These are phyloP conservation scores for Laetiporus sulphureus DNA, from an alignment of 1,284 basidiomycete species.

Conservation along the genomic window DNA sequence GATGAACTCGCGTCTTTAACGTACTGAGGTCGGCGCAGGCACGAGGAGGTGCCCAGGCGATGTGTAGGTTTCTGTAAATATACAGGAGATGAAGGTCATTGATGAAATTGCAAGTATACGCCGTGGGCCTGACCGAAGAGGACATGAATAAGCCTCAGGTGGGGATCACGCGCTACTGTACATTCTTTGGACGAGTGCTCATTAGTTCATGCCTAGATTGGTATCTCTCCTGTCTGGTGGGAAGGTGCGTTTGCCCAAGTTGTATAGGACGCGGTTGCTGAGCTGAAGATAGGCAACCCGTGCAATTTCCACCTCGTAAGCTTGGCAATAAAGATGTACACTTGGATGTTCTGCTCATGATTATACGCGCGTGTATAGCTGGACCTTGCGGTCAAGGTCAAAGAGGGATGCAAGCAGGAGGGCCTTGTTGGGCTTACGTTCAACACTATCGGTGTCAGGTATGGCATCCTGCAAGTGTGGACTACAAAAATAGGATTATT, in stretches of 20 bases:
- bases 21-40: constrained; percentile 35
- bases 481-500: no score
- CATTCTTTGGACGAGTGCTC: no score
- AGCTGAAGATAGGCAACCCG: constrained; percentile 55
- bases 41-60: constrained; percentile 73
- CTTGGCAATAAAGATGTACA: background rate
- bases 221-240: constrained; percentile 84
- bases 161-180: no score
- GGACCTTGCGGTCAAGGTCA: constrained; percentile 68
- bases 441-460: constrained; percentile 80
- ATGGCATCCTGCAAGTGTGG: constrained; percentile 5
- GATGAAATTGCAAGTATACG: constrained; percentile 52
- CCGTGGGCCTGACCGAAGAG: constrained; percentile 66
- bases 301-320: constrained; percentile 75
- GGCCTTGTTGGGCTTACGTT: constrained; percentile 73
- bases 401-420: constrained; percentile 71
- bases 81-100: background rate
- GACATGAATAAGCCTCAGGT: constrained; percentile 83
- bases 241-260: constrained; percentile 47
- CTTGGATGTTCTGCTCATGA: constrained; percentile 1
- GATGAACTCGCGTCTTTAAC: no score
- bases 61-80: constrained; percentile 49
- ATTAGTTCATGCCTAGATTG: constrained; percentile 55
- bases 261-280: constrained; percentile 1
- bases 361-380: no score